Conservation (phyloP, 2,329 filamentous ascomycete genomes). For the Diaporthe sp. region DNA sequence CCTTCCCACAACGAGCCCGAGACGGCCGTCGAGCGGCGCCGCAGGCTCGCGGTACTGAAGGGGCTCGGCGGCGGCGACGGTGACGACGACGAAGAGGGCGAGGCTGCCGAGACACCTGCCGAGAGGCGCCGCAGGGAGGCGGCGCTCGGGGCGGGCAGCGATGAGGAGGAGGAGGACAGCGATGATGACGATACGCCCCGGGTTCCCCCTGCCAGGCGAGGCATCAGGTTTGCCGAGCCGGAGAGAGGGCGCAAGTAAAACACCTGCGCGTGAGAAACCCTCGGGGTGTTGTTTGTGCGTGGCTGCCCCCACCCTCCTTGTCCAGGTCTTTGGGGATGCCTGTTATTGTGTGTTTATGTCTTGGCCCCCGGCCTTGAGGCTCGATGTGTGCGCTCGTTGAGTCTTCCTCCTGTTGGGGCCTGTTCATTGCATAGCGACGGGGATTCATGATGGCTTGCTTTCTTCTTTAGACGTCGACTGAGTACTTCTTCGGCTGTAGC, state of each 20-base stretch:
- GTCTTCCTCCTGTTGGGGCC: not conserved
- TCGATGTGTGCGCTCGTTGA: not conserved
- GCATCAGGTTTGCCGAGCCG: constrained; percentile 71
- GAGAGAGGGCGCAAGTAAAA: constrained; percentile 36
- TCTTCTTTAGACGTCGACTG: constrained; percentile 8
- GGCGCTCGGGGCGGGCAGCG: constrained; percentile 65
- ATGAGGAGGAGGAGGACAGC: constrained; percentile 60
- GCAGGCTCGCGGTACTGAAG: constrained; percentile 67
- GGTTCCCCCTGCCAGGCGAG: constrained; percentile 62
- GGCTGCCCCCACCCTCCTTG: not conserved
- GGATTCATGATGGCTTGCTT: constrained; percentile 8
- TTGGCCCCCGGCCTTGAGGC: not conserved
- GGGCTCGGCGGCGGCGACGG: constrained; percentile 55
- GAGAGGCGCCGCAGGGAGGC: constrained; percentile 80
- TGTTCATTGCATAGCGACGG: constrained; percentile 29
- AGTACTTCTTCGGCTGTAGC: constrained; percentile 4
- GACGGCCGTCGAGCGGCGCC: constrained; percentile 75
- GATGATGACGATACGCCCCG: constrained; percentile 68
- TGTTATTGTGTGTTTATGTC: constrained; percentile 20
- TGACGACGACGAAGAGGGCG: constrained; percentile 51
- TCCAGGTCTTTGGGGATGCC: not conserved
- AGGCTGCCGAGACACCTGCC: constrained; percentile 76
- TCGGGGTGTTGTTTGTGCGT: not conserved
- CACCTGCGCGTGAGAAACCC: not conserved
- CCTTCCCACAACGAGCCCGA: constrained; percentile 61